phyloP scores from a whole-genome alignment of 176 grass and related monocot genomes.

The Phragmites australis region DNA sequence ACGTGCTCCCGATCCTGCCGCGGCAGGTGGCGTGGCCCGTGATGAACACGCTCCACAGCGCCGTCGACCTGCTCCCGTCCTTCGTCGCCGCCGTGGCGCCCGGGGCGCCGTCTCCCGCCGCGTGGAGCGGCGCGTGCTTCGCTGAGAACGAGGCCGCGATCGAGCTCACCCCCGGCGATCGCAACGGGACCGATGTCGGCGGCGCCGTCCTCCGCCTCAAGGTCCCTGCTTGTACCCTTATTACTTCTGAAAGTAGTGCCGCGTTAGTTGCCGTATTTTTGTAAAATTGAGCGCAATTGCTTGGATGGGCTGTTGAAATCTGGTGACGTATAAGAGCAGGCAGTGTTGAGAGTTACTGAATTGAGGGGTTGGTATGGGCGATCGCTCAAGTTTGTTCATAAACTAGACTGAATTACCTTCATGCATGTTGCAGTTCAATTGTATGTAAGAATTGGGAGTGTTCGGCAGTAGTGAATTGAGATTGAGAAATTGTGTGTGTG shows the following conservation, averaged over 20 bases:
- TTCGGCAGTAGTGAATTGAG: background rate
- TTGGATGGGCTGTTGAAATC: background rate
- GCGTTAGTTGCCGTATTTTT: background rate
- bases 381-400: too few relatives aligned
- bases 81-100: constrained; percentile 74
- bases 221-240: constrained; percentile 10
- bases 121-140: constrained; percentile 80
- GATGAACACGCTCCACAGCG: constrained; percentile 83
- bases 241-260: background rate
- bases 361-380: background rate
- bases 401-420: too few relatives aligned
- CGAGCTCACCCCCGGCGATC: constrained; percentile 64
- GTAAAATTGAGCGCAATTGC: background rate
- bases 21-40: constrained; percentile 87
- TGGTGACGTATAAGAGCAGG: background rate
- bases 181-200: constrained; percentile 50
- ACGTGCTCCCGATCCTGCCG: constrained; percentile 86
- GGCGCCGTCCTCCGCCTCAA: constrained; percentile 74
- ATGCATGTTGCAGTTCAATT: too few relatives aligned
- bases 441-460: background rate
- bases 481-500: too few relatives aligned
- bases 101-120: constrained; percentile 34
- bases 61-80: constrained; percentile 83
- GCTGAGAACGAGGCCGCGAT: constrained; percentile 70
- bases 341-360: background rate